phyloP scores from a whole-genome alignment of 1,284 basidiomycete species.

The Leccinum solheimii region DNA sequence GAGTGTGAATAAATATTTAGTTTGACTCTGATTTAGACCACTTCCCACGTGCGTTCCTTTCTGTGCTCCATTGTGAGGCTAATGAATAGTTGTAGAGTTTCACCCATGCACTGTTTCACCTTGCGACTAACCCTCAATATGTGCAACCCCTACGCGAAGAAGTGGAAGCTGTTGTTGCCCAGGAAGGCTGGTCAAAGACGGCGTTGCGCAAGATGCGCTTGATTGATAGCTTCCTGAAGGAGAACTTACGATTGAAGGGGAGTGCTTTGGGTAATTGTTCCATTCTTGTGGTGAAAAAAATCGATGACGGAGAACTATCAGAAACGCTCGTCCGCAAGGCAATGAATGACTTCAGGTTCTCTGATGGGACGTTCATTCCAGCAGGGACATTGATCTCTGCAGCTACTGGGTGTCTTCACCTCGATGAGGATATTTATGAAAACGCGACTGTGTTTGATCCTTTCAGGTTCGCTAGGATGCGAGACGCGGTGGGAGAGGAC shows the following conservation, averaged over 20 bases:
- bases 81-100: constrained; percentile 24
- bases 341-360: constrained; percentile 41
- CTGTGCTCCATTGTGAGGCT: background rate
- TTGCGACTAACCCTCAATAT: constrained; percentile 42
- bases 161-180: constrained; percentile 36
- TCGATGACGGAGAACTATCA: constrained; percentile 13
- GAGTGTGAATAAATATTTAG: background rate
- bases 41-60: constrained; percentile 15
- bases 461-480: constrained; percentile 33
- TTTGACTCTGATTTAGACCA: constrained; percentile 8
- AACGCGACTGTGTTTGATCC: constrained; percentile 33
- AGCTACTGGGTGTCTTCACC: constrained; percentile 27
- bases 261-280: constrained; percentile 27
- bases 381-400: constrained; percentile 35
- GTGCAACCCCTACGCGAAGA: constrained; percentile 34
- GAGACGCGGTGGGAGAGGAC: constrained; percentile 14
- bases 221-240: constrained; percentile 50
- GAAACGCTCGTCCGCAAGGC: constrained; percentile 37
- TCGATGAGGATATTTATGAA: constrained; percentile 28
- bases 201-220: constrained; percentile 43
- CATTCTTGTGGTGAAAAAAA: background rate
- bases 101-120: constrained; percentile 37
- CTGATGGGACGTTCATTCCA: constrained; percentile 43
- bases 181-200: constrained; percentile 47
- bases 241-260: constrained; percentile 39